Conservation (phyloP, 2,329 filamentous ascomycete genomes). For the Rachicladosporium sp. region DNA sequence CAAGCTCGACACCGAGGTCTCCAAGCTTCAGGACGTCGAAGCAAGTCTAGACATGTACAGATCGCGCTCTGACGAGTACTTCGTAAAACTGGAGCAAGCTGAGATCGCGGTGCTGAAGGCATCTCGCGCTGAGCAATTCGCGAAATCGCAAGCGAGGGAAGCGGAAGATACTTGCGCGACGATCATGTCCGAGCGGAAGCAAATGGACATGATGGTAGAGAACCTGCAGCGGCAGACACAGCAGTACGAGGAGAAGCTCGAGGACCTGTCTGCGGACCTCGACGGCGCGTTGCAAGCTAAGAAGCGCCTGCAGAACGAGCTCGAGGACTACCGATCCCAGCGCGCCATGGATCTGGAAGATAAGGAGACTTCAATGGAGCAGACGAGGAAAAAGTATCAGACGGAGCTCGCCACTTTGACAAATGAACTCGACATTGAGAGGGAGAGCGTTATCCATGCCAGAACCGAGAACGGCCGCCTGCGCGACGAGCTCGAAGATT, state of each 20-base stretch:
- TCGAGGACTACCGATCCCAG: conserved; percentile 93
- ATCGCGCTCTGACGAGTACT: conserved; percentile 86
- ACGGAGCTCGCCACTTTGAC: conserved; percentile 78
- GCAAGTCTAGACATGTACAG: conserved; percentile 84
- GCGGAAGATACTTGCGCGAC: conserved; percentile 82
- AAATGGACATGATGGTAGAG: conserved; percentile 77
- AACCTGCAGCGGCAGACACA: conserved; percentile 84
- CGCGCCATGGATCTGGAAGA: conserved; percentile 94
- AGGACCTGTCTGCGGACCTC: conserved; percentile 83
- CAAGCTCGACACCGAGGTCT: conserved; percentile 76
- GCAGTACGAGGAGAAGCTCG: conserved; percentile 77
- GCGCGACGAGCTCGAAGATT: conserved; percentile 89
- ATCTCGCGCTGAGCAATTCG: conserved; percentile 82
- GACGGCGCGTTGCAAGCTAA: conserved; percentile 77
- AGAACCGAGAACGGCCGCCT: conserved; percentile 74
- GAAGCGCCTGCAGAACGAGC: conserved; percentile 88
- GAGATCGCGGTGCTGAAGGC: conserved; percentile 93
- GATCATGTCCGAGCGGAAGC: conserved; percentile 83
- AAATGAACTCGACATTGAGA: conserved; percentile 84
- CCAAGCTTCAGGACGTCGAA: conserved; percentile 69
- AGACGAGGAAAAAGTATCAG: conserved; percentile 96
- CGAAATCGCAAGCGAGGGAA: conserved; percentile 77
- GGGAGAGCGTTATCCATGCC: conserved; percentile 77
- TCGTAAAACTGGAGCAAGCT: conserved; percentile 90
- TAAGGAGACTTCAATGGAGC: conserved; percentile 90